Conservation (phyloP, 345 rosid genomes). For the Camelina sativa region DNA sequence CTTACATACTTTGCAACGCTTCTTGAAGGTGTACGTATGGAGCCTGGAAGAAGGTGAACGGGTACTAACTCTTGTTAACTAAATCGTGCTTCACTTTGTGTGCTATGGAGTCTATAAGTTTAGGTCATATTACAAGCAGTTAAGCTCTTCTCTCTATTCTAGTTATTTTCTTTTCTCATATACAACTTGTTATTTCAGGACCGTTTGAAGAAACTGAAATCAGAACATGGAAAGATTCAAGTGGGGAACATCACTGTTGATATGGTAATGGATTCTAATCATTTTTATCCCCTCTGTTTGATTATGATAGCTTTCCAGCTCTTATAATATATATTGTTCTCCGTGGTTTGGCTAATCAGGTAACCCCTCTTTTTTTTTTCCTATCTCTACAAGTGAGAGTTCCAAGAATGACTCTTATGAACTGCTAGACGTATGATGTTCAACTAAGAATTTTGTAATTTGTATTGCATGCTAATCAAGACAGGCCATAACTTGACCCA, state of each 20-base stretch:
- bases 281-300: neutral
- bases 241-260: conserved; percentile 86
- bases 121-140: neutral
- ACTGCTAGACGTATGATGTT: neutral
- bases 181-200: conserved; percentile 52
- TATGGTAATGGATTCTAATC: conserved; percentile 58
- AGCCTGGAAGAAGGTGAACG: too few species aligned
- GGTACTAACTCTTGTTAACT: too few species aligned
- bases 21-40: too few species aligned
- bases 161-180: neutral
- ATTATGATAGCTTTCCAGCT: neutral
- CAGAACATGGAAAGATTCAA: conserved; percentile 80
- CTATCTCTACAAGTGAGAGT: neutral
- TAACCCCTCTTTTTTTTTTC: neutral
- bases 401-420: neutral
- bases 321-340: too few species aligned
- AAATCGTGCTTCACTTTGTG: too few species aligned
- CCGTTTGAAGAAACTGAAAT: conserved; percentile 77
- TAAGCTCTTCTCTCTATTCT: neutral
- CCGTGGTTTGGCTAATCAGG: too few species aligned
- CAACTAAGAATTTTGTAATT: neutral
- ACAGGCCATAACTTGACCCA: neutral
- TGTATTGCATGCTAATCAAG: neutral
- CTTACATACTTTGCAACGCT: too few species aligned
- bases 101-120: neutral